Conservation (phyloP, 1,284 basidiomycete species). For the Leccinum solheimii region DNA sequence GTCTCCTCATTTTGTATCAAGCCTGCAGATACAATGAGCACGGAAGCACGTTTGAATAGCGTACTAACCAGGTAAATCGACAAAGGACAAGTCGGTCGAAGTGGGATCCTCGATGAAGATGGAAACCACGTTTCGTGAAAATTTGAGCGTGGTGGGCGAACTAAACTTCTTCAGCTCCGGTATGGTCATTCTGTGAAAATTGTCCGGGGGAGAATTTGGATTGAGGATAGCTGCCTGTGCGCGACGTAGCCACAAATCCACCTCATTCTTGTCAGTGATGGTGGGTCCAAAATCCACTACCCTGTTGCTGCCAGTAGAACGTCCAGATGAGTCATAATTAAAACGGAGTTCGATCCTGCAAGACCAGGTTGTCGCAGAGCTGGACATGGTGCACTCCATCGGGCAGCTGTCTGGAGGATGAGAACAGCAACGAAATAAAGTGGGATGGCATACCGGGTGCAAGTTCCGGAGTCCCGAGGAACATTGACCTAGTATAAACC, state of each 20-base stretch:
- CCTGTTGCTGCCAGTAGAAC: conserved; percentile 12
- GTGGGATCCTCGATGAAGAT: conserved; percentile 47
- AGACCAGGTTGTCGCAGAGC: conserved; percentile 43
- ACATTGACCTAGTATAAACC: conserved; percentile 48
- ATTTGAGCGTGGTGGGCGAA: conserved; percentile 33
- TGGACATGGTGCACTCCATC: conserved; percentile 54
- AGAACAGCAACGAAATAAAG: not conserved
- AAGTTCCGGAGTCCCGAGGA: conserved; percentile 59
- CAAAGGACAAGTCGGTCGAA: conserved; percentile 49
- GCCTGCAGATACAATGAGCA: conserved; percentile 35
- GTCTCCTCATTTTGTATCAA: conserved; percentile 56
- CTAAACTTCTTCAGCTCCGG: conserved; percentile 33
- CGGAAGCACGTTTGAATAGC: not conserved
- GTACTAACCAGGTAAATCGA: conserved; percentile 50
- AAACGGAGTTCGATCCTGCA: conserved; percentile 51
- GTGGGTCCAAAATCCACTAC: conserved; percentile 38
- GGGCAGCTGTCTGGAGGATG: conserved; percentile 46
- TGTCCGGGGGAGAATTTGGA: conserved; percentile 33
- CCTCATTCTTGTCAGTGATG: conserved; percentile 40
- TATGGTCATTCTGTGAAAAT: conserved; percentile 38
- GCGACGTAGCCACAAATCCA: conserved; percentile 55
- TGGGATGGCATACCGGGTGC: conserved; percentile 46
- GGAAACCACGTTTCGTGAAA: conserved; percentile 59
- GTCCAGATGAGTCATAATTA: conserved; percentile 37
- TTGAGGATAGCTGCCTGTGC: conserved; percentile 62